Percentiles rank a stretch among this genome's conserved stretches.
Conservation (phyloP, 2,329 filamentous ascomycete genomes). For the Aureobasidium sp. region DNA sequence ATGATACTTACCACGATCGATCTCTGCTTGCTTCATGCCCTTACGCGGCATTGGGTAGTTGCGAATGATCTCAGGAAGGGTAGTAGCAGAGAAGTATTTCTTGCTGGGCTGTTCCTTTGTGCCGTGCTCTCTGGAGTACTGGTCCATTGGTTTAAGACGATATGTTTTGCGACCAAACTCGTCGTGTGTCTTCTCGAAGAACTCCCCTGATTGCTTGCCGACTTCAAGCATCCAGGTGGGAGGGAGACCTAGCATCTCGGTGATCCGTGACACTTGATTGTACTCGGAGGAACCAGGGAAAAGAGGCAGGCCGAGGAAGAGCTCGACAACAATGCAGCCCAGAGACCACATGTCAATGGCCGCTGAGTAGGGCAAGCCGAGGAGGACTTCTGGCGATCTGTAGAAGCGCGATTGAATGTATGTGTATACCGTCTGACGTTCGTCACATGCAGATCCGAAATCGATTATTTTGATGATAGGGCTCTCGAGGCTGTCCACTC, state of each 20-base stretch:
- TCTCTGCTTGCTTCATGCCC: constrained; percentile 97
- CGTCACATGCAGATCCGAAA: constrained; percentile 96
- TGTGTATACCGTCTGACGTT: constrained; percentile 96
- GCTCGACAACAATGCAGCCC: constrained; percentile 94
- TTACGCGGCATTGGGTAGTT: constrained; percentile 97
- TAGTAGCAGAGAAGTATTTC: constrained; percentile 96
- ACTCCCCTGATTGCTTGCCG: constrained; percentile 94
- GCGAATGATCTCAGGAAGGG: constrained; percentile 92
- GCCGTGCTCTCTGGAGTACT: constrained; percentile 90
- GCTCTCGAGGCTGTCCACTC: constrained; percentile 64
- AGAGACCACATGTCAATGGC: constrained; percentile 99
- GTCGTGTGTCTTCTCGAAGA: constrained; percentile 88
- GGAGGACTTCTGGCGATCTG: constrained; percentile 86
- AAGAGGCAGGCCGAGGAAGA: constrained; percentile 87
- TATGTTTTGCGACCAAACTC: constrained; percentile 90
- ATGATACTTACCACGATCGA: constrained; percentile 72
- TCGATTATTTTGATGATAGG: constrained; percentile 99
- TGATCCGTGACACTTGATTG: constrained; percentile 94
- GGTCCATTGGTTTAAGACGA: constrained; percentile 92
- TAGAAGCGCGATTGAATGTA: constrained; percentile 99
- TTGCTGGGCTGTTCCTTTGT: constrained; percentile 99
- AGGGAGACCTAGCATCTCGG: constrained; percentile 94
- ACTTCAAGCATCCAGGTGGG: constrained; percentile 99
- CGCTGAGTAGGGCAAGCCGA: constrained; percentile 95
- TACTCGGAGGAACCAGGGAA: constrained; percentile 98